Conservation (phyloP, 2,329 filamentous ascomycete species). For the Aspergillus bombycis region DNA sequence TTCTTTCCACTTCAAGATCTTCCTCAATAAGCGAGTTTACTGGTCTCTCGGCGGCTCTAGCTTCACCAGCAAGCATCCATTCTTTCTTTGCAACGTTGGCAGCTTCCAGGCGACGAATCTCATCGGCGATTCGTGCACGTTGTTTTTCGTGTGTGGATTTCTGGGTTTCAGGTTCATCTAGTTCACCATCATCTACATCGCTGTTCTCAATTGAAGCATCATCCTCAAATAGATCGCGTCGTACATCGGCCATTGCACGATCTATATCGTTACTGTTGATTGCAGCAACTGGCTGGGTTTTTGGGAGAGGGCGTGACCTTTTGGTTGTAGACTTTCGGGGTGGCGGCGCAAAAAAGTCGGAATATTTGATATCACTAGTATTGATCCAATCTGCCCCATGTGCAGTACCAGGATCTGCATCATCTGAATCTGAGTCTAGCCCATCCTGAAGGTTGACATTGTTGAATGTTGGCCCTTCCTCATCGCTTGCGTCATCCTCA, state of each 20-base stretch:
- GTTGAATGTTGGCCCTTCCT: conserved; percentile 80
- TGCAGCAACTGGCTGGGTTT: conserved; percentile 49
- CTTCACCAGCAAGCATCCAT: conserved; percentile 90
- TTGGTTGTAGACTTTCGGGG: conserved; percentile 68
- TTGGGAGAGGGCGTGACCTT: conserved; percentile 56
- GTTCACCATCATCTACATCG: conserved; percentile 69
- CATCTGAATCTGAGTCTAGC: conserved; percentile 67
- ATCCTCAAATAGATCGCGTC: conserved; percentile 88
- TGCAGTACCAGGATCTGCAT: conserved; percentile 54
- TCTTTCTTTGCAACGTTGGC: conserved; percentile 86
- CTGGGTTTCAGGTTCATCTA: conserved; percentile 36
- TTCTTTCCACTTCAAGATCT: conserved; percentile 92
- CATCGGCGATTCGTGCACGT: conserved; percentile 81
- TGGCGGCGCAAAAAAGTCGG: conserved; percentile 90
- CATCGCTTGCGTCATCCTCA: conserved; percentile 59
- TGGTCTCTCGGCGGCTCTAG: conserved; percentile 77
- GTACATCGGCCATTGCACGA: conserved; percentile 82
- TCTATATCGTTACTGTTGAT: conserved; percentile 70
- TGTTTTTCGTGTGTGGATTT: conserved; percentile 81
- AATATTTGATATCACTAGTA: conserved; percentile 87
- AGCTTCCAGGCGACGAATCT: conserved; percentile 89
- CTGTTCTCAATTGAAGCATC: conserved; percentile 57
- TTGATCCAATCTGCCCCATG: conserved; percentile 67
- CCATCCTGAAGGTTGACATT: conserved; percentile 72
- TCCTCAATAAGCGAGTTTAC: conserved; percentile 91